Evolutionary conservation across 441 rosid genomes (phyloP).

Genomic region (Melastoma candidum): DNA sequence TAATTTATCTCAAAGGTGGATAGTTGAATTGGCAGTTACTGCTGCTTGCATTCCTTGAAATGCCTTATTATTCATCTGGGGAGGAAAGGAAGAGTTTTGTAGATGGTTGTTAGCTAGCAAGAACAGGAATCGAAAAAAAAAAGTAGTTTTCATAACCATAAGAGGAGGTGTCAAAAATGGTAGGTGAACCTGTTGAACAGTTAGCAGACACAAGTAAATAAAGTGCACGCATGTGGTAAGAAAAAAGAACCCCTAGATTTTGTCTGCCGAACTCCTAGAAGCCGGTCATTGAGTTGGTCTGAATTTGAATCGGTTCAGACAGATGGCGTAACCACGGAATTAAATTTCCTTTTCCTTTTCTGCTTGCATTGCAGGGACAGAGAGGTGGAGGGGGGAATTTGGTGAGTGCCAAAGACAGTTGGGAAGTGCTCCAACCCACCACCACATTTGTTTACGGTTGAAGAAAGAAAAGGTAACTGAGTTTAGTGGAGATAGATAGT

Average conservation of each 20-base stretch:
- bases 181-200: constrained; percentile 21
- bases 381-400: no score
- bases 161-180: not conserved
- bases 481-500: constrained; percentile 14
- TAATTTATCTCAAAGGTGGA: not conserved
- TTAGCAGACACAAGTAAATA: constrained; percentile 1
- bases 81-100: not conserved
- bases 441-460: not conserved
- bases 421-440: no score
- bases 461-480: constrained; percentile 7
- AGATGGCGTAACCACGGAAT: not conserved
- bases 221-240: constrained; percentile 1
- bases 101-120: constrained; percentile 7
- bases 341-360: not conserved
- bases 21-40: not conserved
- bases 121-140: no score
- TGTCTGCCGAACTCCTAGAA: not conserved
- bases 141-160: no score
- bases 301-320: not conserved
- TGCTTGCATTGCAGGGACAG: no score
- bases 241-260: not conserved
- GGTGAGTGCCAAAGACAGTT: no score
- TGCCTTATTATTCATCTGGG: constrained; percentile 1
- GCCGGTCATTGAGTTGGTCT: not conserved
- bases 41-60: not conserved